Base-by-base conservation (phyloP, 106 monocot genomes). In the Hemerocallis citrina region DNA sequence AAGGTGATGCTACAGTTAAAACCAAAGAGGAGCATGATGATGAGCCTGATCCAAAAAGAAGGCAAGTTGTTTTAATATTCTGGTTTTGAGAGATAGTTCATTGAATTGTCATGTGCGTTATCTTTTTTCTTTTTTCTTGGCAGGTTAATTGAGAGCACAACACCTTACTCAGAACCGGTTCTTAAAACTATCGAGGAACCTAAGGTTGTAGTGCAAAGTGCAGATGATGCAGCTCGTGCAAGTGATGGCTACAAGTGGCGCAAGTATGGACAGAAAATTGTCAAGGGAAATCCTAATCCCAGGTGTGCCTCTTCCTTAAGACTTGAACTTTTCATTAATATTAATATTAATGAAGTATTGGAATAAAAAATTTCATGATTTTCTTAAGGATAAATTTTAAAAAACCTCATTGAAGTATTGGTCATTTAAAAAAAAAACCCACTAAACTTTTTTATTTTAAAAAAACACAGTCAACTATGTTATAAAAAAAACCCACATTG, bases 1-100 rank as follows among this genome's bases (percentile, higher is more conserved):
- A 93, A 70, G 88, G 73, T 35, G 92, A 93, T 52, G 68, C 65
- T 17, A 68, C 34, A 8, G 63, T 59, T 16, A 84, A 79, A 46
- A 62, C 38, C 41, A 68, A 74, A 75, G 76, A 74, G 29, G 70
- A 67, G 63, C 41, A 12, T 32, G 23, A 44, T 60, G 74, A 69
- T 51, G 84, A 76, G 50, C 81, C 75, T 20, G 80, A 84, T 48
- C 70, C 68, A 38, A 93, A 93, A 48, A 46, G 79, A 72, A 88
- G 91, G 88, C 67, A 70, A 79, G 68, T 60, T 52, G 11, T 52
- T 21, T 30, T 30, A 19, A 24, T 25, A 12, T 12, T 24, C 37
- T 63, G 12, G 12, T 33, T 64, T 2, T 47, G 28, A 17, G 6
- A 37, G 13, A 5, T 34, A 20, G 17, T 54, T 75, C 20, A 4